Percentiles rank a stretch among this genome's conserved stretches.
Conservation (phyloP, 2,329 filamentous ascomycete species). For the Aschersonia sp. region DNA sequence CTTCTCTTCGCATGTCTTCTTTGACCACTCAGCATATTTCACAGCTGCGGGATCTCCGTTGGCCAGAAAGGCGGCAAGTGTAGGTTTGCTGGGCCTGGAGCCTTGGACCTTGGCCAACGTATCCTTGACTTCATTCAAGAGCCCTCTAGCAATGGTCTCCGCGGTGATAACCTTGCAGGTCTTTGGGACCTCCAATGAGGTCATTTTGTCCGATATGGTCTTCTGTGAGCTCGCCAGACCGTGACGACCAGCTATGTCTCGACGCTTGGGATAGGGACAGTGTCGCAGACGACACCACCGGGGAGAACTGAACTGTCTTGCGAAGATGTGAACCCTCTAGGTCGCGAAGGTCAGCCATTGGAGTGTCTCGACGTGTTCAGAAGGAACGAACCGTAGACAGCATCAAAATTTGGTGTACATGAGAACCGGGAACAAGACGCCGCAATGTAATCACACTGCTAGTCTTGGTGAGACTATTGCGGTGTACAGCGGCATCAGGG, state of each 20-base stretch:
- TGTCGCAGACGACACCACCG: background rate
- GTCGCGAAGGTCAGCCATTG: too few relatives aligned
- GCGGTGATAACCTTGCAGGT: slow-evolving; percentile 91
- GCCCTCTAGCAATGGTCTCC: slow-evolving; percentile 68
- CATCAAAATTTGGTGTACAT: background rate
- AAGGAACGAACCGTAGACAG: background rate
- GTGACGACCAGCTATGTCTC: background rate
- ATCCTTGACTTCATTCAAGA: slow-evolving; percentile 65
- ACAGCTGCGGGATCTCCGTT: slow-evolving; percentile 82
- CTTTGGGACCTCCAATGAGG: slow-evolving; percentile 30
- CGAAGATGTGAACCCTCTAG: too few relatives aligned
- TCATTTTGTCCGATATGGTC: slow-evolving; percentile 8
- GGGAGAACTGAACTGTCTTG: background rate
- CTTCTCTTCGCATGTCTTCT: slow-evolving; percentile 94
- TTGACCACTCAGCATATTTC: slow-evolving; percentile 94
- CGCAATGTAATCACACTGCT: background rate
- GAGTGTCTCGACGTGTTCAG: too few relatives aligned
- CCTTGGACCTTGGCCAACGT: slow-evolving; percentile 58
- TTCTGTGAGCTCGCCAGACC: background rate
- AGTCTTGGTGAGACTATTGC: background rate
- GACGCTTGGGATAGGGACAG: background rate
- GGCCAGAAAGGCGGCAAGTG: slow-evolving; percentile 80
- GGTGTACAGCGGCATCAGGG: background rate
- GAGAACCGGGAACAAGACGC: background rate
- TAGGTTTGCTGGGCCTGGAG: slow-evolving; percentile 41